Evolutionary conservation across 176 grass and related monocot genomes (phyloP).

Genomic region (Avena sativa): DNA sequence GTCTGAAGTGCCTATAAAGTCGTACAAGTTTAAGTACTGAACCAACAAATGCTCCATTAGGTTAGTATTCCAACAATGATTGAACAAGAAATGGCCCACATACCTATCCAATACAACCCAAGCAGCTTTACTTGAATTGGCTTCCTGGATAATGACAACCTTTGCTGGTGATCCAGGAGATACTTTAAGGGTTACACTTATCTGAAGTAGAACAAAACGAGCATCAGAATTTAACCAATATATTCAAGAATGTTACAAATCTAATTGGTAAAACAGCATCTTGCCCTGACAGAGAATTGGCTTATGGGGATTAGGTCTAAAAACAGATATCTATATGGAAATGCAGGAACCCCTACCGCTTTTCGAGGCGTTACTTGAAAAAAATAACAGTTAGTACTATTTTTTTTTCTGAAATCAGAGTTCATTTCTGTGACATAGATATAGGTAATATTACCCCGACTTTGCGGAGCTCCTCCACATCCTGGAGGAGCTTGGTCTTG

Average conservation of each 20-base stretch:
- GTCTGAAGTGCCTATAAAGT: constrained; percentile 62
- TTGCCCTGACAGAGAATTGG: constrained; percentile 2
- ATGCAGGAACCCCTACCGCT: neutral
- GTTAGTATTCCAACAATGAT: neutral
- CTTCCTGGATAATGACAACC: constrained; percentile 62
- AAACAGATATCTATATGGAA: neutral
- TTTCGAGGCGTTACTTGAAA: neutral
- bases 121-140: constrained; percentile 62
- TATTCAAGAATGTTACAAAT: constrained; percentile 4
- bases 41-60: neutral
- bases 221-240: constrained; percentile 30
- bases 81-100: constrained; percentile 27
- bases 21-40: neutral
- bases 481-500: constrained; percentile 48
- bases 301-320: neutral
- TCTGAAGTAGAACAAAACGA: constrained; percentile 44
- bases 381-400: neutral
- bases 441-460: constrained; percentile 47
- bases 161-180: constrained; percentile 67
- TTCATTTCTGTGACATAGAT: constrained; percentile 22
- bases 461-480: constrained; percentile 50
- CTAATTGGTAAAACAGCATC: neutral
- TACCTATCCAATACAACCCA: constrained; percentile 79
- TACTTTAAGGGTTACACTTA: constrained; percentile 59
- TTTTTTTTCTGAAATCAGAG: neutral